Evolutionary conservation across 176 grass and related monocot genomes (phyloP).

Genomic region (Melocanna baccifera): DNA sequence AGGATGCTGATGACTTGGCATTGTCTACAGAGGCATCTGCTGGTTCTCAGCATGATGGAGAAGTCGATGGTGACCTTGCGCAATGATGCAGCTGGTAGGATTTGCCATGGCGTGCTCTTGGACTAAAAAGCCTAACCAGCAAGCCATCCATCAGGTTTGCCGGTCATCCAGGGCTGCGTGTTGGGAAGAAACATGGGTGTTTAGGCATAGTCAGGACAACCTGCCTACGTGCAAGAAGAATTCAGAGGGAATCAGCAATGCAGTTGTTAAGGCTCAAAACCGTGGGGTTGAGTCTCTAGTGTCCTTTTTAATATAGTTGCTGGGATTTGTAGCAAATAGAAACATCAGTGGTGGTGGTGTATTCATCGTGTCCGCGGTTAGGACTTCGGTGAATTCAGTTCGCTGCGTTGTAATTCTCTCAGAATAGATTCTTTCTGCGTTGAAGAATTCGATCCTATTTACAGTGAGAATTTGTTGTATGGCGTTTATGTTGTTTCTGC

Average conservation of each 20-base stretch:
- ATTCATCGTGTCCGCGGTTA: neutral
- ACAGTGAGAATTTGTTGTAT: neutral
- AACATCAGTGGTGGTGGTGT: conserved; percentile 33
- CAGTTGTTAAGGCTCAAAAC: neutral
- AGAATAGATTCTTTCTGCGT: conserved; percentile 9
- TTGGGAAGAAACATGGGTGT: conserved; percentile 15
- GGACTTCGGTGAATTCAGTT: conserved; percentile 4
- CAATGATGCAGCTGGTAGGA: conserved; percentile 24
- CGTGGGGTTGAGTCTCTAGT: neutral
- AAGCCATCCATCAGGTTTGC: neutral
- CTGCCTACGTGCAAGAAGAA: conserved; percentile 25
- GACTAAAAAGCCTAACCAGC: conserved; percentile 5
- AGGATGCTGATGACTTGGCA: neutral
- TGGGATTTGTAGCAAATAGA: conserved; percentile 19
- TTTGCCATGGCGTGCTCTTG: neutral
- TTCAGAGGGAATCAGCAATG: neutral
- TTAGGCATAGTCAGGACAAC: conserved; percentile 26
- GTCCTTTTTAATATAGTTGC: conserved; percentile 5
- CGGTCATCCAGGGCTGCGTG: neutral
- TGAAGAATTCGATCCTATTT: neutral
- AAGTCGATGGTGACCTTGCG: conserved; percentile 6
- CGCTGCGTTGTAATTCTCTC: conserved; percentile 32
- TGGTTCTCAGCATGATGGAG: conserved; percentile 27
- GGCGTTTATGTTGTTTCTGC: neutral
- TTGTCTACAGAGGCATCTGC: conserved; percentile 24